These are phyloP conservation scores for Zygoascus tannicola DNA, from an alignment of 805 yeast genomes.

Conservation along the genomic window DNA sequence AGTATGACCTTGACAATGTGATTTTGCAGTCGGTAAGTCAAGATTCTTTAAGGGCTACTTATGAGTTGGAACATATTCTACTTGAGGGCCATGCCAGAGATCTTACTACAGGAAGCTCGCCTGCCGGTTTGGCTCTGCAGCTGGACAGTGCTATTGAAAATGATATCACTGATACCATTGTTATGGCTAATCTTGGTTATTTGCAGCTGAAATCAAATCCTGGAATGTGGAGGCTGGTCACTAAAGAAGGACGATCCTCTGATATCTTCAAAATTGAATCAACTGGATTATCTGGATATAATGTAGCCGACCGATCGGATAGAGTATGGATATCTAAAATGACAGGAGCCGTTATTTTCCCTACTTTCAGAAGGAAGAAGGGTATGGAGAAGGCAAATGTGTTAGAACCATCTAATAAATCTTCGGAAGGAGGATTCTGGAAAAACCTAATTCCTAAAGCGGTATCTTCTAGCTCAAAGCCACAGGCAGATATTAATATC, in stretches of 20 bases:
- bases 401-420: constrained; percentile 7
- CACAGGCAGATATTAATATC: constrained; percentile 60
- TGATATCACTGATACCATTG: constrained; percentile 44
- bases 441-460: constrained; percentile 9
- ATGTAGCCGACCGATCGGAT: constrained; percentile 6
- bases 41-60: constrained; percentile 36
- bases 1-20: constrained; percentile 57
- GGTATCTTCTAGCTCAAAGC: constrained; percentile 10
- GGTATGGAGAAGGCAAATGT: constrained; percentile 31
- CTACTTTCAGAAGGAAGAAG: constrained; percentile 36
- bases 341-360: constrained; percentile 38
- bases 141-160: constrained; percentile 24
- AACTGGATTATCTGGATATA: constrained; percentile 1
- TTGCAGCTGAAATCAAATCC: constrained; percentile 68
- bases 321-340: constrained; percentile 32
- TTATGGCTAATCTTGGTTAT: constrained; percentile 79
- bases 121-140: constrained; percentile 45
- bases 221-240: constrained; percentile 52
- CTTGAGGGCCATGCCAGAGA: constrained; percentile 66
- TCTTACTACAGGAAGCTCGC: constrained; percentile 31
- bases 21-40: constrained; percentile 32
- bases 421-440: constrained; percentile 5
- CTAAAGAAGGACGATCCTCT: constrained; percentile 37
- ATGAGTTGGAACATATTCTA: constrained; percentile 43
- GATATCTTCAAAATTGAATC: constrained; percentile 32